Evolutionary conservation across 768 basidiomycete genomes (phyloP), one percentile per base, ranked within the genome.

Genomic region (Calvatia gigantea): DNA sequence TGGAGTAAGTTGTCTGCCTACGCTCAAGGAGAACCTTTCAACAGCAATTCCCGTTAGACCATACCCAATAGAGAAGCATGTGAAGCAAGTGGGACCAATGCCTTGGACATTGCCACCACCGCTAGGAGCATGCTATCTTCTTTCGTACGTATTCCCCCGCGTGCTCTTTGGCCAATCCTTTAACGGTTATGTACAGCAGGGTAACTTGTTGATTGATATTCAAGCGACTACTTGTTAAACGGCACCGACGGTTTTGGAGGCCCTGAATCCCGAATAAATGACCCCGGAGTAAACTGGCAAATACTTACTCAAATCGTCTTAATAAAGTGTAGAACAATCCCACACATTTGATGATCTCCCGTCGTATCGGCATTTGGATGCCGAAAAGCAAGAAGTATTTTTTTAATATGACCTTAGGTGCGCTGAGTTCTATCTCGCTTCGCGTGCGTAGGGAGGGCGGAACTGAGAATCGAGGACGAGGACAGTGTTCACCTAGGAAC

Each of bases 31-130:
- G 1, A n/a, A 15, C 45, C 28, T 14, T 33, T 62, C 14, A 23
- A 35, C 29, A 31, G 21, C 39, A 25, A 14, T 8, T 8, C 15
- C 29, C 33, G 28, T 31, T 35, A 69, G 69, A 64, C 56, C 17
- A 61, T 68, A 32, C 66, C 61, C 8, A 62, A 66, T 29, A 57
- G 62, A 28, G 67, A 69, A 29, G 68, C 67, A 1, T 71, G 69
- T 48, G 69, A 70, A 54, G 65, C 68, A 21, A 54, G 44, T 23
- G 68, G 68, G n/a, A 51, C 65, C 46, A 70, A 71, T 44, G 69
- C 66, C 15, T 59, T 70, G 43, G 70, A 71, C 45, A 71, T 70
- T 35, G 70, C 69, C 3, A 69, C 66, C 9, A 70, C 69, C 8
- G 69, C 70, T 4, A 63, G 67, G 43, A 60, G 67, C 54, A 47